Evolutionary conservation across 129 eudicot species (phyloP).

Genomic region (Artemisia tridentata): DNA sequence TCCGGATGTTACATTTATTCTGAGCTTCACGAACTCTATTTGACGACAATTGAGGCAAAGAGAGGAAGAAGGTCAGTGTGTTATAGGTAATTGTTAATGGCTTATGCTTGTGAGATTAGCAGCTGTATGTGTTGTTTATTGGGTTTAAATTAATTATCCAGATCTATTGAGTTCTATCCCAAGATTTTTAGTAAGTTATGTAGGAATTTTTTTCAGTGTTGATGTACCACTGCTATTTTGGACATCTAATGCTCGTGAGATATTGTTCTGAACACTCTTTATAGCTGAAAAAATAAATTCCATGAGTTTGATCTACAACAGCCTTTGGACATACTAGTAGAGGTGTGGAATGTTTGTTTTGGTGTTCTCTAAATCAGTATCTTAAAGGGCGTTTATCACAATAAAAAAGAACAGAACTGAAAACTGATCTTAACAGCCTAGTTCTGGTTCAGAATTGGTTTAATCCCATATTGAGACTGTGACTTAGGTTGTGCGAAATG

Average conservation of each 20-base stretch:
- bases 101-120: conserved; percentile 23
- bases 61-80: conserved; percentile 14
- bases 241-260: too few species aligned
- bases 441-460: too few species aligned
- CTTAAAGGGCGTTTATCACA: too few species aligned
- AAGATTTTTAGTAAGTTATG: conserved; percentile 10
- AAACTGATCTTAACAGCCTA: too few species aligned
- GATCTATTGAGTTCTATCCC: conserved; percentile 16
- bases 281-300: conserved; percentile 1
- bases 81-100: conserved; percentile 12
- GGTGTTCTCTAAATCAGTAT: too few species aligned
- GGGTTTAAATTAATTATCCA: conserved; percentile 26
- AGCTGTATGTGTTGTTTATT: conserved; percentile 27
- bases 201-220: conserved; percentile 1
- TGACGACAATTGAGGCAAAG: conserved; percentile 17
- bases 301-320: neutral
- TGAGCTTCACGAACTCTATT: conserved; percentile 15
- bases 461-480: too few species aligned
- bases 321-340: neutral
- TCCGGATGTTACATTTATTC: conserved; percentile 2
- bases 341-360: too few species aligned
- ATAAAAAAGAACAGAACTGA: too few species aligned
- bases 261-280: neutral
- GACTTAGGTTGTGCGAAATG: too few species aligned
- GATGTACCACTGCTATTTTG: conserved; percentile 3